These are phyloP conservation scores for Rhytidiadelphus loreus DNA, from an alignment of 225 moss, liverwort and hornwort genomes.

Conservation along the genomic window DNA sequence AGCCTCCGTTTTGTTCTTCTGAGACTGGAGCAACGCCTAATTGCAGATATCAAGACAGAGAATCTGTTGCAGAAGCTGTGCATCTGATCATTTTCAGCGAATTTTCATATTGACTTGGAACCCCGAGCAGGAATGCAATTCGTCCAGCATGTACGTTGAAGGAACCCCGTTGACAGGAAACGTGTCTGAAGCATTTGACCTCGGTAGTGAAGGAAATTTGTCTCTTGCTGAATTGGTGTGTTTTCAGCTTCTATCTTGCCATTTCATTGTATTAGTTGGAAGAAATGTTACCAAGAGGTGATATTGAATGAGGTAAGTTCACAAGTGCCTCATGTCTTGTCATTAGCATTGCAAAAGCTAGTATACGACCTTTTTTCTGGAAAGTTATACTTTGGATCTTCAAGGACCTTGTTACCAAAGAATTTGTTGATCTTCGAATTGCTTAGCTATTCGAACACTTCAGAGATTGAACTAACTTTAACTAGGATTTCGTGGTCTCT, in stretches of 20 bases:
- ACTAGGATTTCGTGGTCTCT: neutral
- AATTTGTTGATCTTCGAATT: neutral
- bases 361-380: neutral
- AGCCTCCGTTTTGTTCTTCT: neutral
- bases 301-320: neutral
- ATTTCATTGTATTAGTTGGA: neutral
- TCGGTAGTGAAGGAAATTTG: neutral
- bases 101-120: neutral
- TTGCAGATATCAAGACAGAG: neutral
- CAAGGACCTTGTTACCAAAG: neutral
- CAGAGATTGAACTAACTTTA: neutral
- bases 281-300: neutral
- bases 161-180: neutral
- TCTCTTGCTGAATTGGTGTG: neutral
- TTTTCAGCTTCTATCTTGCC: neutral
- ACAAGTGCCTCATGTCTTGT: neutral
- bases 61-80: neutral
- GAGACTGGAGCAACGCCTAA: neutral
- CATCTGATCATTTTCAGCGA: neutral
- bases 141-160: neutral
- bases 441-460: neutral
- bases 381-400: neutral
- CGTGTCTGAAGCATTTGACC: neutral
- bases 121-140: neutral
- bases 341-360: neutral